A percentile compares a stretch with the other conserved stretches of the same genome.
Evolutionary conservation across 352 stramenopile genomes (phyloP).

Genomic region (Phytophthora colocasiae): DNA sequence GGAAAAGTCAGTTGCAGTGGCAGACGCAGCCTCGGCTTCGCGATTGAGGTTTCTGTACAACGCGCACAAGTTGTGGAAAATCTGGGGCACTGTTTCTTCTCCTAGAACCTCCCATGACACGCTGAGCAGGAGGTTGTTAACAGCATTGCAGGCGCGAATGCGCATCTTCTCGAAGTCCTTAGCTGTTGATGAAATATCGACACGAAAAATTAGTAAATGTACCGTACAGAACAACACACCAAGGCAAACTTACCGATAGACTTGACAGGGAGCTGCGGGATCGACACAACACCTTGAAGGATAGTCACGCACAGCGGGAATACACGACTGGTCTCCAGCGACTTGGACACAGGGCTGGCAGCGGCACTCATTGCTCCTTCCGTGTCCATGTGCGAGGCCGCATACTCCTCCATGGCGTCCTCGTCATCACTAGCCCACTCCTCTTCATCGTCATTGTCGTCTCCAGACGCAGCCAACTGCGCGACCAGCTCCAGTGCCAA

Average conservation of each 20-base stretch:
- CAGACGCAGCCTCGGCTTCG: conserved; percentile 34
- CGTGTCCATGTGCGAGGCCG: conserved; percentile 71
- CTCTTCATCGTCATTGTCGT: conserved; percentile 79
- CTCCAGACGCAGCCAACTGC: conserved; percentile 59
- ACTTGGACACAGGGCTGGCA: conserved; percentile 42
- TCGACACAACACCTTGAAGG: conserved; percentile 77
- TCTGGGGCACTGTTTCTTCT: conserved; percentile 65
- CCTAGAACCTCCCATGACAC: conserved; percentile 64
- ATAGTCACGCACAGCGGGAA: conserved; percentile 71
- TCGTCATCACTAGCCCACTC: conserved; percentile 90
- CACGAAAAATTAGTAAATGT: conserved; percentile 14
- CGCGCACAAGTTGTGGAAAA: conserved; percentile 83
- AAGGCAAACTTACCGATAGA: conserved; percentile 48
- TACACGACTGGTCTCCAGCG: conserved; percentile 51
- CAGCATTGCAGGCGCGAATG: conserved; percentile 78
- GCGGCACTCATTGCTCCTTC: conserved; percentile 8
- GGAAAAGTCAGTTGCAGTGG: conserved; percentile 39
- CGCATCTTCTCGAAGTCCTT: conserved; percentile 85
- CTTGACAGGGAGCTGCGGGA: conserved; percentile 60
- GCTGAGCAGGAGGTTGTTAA: conserved; percentile 84
- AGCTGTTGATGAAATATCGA: conserved; percentile 31
- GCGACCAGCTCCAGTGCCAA: conserved; percentile 81
- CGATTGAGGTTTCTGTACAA: conserved; percentile 73
- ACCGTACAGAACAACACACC: not conserved
- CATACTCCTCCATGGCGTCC: conserved; percentile 87